Evolutionary conservation across 345 rosid species (phyloP).

Genomic region (Boechera divaricarpa): DNA sequence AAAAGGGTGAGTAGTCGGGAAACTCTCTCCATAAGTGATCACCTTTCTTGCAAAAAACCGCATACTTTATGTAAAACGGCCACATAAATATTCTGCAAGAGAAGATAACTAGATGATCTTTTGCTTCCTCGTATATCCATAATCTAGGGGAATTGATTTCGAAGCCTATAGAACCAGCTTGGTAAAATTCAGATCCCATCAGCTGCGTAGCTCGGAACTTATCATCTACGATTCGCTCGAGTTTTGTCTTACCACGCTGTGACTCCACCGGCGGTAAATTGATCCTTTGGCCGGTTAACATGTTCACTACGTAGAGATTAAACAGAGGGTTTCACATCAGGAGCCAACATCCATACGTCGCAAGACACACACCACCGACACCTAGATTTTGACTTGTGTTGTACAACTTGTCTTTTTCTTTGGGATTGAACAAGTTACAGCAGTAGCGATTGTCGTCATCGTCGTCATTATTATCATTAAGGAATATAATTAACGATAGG

Average conservation of each 20-base stretch:
- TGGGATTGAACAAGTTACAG: neutral
- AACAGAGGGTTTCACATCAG: neutral
- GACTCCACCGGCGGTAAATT: conserved; percentile 5
- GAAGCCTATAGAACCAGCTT: neutral
- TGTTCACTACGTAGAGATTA: neutral
- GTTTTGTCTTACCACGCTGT: neutral
- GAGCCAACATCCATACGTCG: conserved; percentile 5
- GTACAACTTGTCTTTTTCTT: conserved; percentile 1
- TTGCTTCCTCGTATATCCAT: conserved; percentile 11
- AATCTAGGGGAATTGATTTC: neutral
- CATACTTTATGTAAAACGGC: neutral
- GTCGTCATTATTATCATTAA: neutral
- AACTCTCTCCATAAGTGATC: neutral
- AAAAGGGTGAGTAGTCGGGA: neutral
- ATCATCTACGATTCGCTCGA: neutral
- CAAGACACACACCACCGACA: neutral
- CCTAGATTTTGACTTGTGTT: neutral
- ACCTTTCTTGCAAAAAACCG: neutral
- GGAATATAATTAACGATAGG: neutral
- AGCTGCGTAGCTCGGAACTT: neutral
- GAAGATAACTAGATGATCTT: neutral
- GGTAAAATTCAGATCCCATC: neutral
- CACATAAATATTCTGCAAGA: neutral
- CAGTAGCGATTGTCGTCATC: neutral
- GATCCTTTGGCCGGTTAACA: conserved; percentile 6